A percentile compares a stretch with the other conserved stretches of the same genome.
phyloP scores from a whole-genome alignment of 2,329 filamentous ascomycete species.

The Blumeria graminis region DNA sequence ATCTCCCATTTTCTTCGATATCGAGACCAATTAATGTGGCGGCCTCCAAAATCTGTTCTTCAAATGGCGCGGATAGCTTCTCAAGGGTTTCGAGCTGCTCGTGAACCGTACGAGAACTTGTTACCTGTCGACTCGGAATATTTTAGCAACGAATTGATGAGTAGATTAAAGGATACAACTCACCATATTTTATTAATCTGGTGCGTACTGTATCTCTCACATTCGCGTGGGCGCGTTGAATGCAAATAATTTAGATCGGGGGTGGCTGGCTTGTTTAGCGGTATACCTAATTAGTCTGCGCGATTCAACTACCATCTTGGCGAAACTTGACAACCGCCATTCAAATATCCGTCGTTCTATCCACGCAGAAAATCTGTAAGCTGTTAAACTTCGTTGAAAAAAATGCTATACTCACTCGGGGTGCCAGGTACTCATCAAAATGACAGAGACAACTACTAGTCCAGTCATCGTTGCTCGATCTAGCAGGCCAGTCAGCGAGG shows the following conservation, averaged over 20 bases:
- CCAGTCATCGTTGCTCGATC: slow-evolving; percentile 44
- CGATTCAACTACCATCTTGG: no score
- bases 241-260: no score
- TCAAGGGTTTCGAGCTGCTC: slow-evolving; percentile 14
- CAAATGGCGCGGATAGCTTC: slow-evolving; percentile 15
- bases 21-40: slow-evolving; percentile 13
- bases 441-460: slow-evolving; percentile 16
- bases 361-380: slow-evolving; percentile 2
- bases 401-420: no score
- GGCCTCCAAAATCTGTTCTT: slow-evolving; percentile 15
- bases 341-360: not conserved
- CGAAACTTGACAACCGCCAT: no score
- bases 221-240: no score
- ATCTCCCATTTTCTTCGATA: slow-evolving; percentile 8
- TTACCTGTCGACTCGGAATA: slow-evolving; percentile 6
- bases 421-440: not conserved
- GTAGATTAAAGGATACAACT: not conserved
- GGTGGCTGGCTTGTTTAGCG: no score
- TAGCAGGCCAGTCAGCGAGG: slow-evolving; percentile 74
- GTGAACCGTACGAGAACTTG: slow-evolving; percentile 13
- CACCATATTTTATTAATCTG: slow-evolving; percentile 5
- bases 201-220: not conserved
- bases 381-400: slow-evolving; percentile 1
- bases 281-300: no score
- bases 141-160: slow-evolving; percentile 1